A percentile compares a stretch with the other conserved stretches of the same genome.
Conservation (phyloP, 768 basidiomycete genomes). For the Myochromella boudieri region DNA sequence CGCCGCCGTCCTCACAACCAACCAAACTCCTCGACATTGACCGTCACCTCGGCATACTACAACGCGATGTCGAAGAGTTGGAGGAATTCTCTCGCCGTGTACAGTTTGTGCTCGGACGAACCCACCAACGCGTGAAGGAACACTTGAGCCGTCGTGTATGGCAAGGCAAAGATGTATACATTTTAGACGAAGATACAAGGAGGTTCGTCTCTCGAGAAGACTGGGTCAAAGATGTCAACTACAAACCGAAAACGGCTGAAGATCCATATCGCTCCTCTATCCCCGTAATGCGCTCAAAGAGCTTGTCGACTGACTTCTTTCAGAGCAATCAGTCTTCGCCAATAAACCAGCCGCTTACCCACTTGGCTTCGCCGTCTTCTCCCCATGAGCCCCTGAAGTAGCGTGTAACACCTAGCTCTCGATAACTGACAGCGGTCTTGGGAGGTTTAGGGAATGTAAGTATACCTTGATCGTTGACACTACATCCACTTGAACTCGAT, state of each 20-base stretch:
- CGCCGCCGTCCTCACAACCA: slow-evolving; percentile 18
- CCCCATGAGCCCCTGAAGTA: too few species aligned
- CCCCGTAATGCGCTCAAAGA: not conserved
- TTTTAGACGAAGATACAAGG: slow-evolving; percentile 31
- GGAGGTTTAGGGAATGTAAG: too few species aligned
- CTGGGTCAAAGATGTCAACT: slow-evolving; percentile 56
- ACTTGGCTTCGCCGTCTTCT: too few species aligned
- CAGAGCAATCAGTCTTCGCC: slow-evolving; percentile 10
- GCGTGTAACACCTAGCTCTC: too few species aligned
- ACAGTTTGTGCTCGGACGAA: slow-evolving; percentile 45
- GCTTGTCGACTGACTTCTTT: slow-evolving; percentile 9
- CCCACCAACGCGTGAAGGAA: slow-evolving; percentile 67
- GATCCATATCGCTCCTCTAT: slow-evolving; percentile 7
- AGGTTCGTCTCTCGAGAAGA: slow-evolving; percentile 35
- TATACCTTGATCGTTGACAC: too few species aligned
- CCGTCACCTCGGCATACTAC: slow-evolving; percentile 56
- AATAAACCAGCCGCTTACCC: too few species aligned
- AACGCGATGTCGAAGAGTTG: slow-evolving; percentile 54
- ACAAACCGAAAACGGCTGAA: slow-evolving; percentile 26
- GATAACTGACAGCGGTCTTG: too few species aligned
- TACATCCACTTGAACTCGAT: too few species aligned
- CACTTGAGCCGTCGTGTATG: slow-evolving; percentile 78
- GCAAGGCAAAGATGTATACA: slow-evolving; percentile 55
- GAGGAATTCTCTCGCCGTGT: slow-evolving; percentile 41
- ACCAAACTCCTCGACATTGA: slow-evolving; percentile 48